Evolutionary conservation across 192 early-diverging fungal species (phyloP), one percentile per base, ranked within the genome.

Genomic region (Coemansia sp.): DNA sequence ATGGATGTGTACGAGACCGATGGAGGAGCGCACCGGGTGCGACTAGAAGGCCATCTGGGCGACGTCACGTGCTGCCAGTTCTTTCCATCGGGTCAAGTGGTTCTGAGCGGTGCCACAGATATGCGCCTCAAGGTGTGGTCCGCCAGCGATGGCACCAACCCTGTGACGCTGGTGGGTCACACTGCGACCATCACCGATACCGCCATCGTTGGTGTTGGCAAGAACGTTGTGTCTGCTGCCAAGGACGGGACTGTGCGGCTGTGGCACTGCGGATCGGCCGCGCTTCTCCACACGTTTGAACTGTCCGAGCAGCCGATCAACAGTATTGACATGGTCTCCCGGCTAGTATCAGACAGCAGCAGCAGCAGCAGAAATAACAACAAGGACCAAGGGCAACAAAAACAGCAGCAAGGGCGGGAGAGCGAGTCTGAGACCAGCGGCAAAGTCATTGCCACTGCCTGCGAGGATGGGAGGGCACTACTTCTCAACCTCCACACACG

Each of bases 61-160:
- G 90, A 91, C 64, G 68, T 91, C 42, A 89, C 84, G 29, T 77
- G 84, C 15, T 84, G 86, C 53, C 75, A 72, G 49, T 91, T 93
- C 72, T 93, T 93, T 59, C 91, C 91, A 6, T 90, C 88, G 3
- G 89, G 87, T 21, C 87, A 90, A 28, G 90, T 92, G 1, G 74
- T 89, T 7, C 77, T 93, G 10, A 89, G 86, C 55, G 91, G 87
- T 4, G 85, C 82, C 13, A 79, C 84, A 15, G 91, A 93, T 62
- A 85, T 89, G 69, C 83, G 85, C 37, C 66, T 90, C 7, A 86
- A 86, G 35, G 75, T 93, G 59, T 93, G 91, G 91, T 91, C 91
- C 23, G 90, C 83, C 25, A 62, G 85, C 31, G 89, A 93, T 65
- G 91, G 91, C 51, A 79, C 78, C 30, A 90, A 89, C 59, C 91